A percentile compares a stretch with the other conserved stretches of the same genome.
These are phyloP conservation scores for Fusarium brachygibbosum DNA, from an alignment of 2,329 filamentous ascomycete genomes.

Conservation along the genomic window DNA sequence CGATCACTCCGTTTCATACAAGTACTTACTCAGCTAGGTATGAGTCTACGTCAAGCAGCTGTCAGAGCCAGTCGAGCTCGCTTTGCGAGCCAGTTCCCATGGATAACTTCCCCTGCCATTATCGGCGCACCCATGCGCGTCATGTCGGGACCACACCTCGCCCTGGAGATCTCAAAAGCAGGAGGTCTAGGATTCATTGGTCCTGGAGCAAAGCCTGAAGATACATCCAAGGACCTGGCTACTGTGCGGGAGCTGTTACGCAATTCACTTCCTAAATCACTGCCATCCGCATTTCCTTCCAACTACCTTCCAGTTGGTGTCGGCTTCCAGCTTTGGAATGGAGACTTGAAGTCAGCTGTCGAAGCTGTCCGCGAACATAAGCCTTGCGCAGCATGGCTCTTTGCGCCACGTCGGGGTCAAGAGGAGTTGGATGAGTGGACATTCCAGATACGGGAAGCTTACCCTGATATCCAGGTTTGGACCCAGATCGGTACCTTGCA, in stretches of 20 bases:
- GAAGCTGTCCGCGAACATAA: conserved; percentile 50
- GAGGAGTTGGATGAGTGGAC: conserved; percentile 61
- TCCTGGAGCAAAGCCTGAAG: conserved; percentile 53
- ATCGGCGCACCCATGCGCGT: conserved; percentile 77
- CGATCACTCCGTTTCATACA: background rate
- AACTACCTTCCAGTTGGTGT: conserved; percentile 60
- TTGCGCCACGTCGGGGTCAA: conserved; percentile 53
- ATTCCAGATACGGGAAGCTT: conserved; percentile 56
- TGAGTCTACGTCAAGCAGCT: conserved; percentile 18
- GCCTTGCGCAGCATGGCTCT: conserved; percentile 63
- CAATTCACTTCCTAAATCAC: conserved; percentile 10
- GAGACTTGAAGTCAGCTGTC: conserved; percentile 53
- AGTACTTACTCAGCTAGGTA: background rate
- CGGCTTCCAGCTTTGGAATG: conserved; percentile 61
- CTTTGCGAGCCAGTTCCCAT: conserved; percentile 41
- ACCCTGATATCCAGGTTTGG: conserved; percentile 63
- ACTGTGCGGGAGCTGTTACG: conserved; percentile 45
- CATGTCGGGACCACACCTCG: conserved; percentile 68
- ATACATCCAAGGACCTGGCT: conserved; percentile 51
- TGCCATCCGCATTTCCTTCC: conserved; percentile 27
- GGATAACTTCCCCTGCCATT: conserved; percentile 63
- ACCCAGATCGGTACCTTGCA: conserved; percentile 64
- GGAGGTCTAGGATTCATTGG: conserved; percentile 73
- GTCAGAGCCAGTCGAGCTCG: conserved; percentile 10
- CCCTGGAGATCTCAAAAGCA: conserved; percentile 75